These are phyloP conservation scores for Saprolegnia diclina DNA, from an alignment of 352 stramenopile species.

Conservation along the genomic window DNA sequence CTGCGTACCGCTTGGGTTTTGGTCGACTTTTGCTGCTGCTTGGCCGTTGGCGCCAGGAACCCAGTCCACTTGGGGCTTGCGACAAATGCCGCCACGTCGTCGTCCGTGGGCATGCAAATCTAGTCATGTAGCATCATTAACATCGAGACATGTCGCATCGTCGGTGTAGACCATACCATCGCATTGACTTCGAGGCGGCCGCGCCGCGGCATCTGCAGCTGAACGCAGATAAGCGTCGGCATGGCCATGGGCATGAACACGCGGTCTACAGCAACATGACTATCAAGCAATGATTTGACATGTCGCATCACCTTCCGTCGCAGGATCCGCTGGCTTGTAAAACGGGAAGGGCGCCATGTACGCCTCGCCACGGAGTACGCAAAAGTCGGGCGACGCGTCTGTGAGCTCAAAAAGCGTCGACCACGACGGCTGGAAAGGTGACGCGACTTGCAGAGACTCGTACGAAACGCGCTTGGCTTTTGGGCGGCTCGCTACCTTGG, in stretches of 20 bases:
- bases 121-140: neutral
- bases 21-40: conserved; percentile 11
- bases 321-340: conserved; percentile 23
- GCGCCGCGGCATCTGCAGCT: conserved; percentile 47
- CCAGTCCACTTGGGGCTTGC: neutral
- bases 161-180: conserved; percentile 41
- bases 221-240: conserved; percentile 63
- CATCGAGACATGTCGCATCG: neutral
- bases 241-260: conserved; percentile 43
- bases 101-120: conserved; percentile 15
- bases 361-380: conserved; percentile 49
- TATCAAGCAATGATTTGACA: too few species aligned
- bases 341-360: conserved; percentile 78
- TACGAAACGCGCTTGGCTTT: conserved; percentile 66
- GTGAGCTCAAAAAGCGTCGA: conserved; percentile 36
- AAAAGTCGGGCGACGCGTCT: conserved; percentile 27
- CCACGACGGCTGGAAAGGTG: conserved; percentile 62
- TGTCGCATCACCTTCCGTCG: neutral
- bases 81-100: conserved; percentile 5
- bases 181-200: conserved; percentile 50
- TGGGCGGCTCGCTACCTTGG: conserved; percentile 42
- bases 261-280: conserved; percentile 5
- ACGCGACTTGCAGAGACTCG: conserved; percentile 49
- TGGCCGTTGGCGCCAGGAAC: conserved; percentile 5
- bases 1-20: neutral